Evolutionary conservation across 768 basidiomycete genomes (phyloP), one percentile per base, ranked within the genome.

Genomic region (Mycena leptocephala): DNA sequence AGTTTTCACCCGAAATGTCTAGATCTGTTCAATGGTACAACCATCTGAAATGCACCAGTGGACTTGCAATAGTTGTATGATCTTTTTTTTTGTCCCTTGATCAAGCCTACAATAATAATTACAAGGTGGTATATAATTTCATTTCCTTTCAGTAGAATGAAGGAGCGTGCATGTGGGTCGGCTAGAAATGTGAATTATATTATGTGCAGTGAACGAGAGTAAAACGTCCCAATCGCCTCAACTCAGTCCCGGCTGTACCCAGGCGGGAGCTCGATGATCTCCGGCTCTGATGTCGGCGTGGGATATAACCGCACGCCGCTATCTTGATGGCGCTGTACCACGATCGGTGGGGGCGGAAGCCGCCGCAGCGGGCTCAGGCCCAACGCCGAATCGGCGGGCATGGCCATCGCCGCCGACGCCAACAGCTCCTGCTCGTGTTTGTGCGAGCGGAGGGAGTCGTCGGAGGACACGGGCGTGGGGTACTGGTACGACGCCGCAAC

Each of bases 221-320:
- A n/a, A n/a, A n/a, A n/a, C n/a, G n/a, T n/a, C n/a, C n/a, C n/a
- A n/a, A n/a, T n/a, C n/a, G n/a, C n/a, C n/a, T n/a, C n/a, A 24
- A 13, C 18, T 53, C 58, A 72, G 13, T 72, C 41, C 41, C n/a
- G 16, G 22, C 43, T 73, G 30, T 73, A 73, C 9, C 53, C 72
- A 24, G 72, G 72, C 56, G 72, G 72, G n/a, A 72, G 39, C 2
- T 76, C 75, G 26, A 76, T 4, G 53, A 70, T 48, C 56, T 66
- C 68, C 2, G 43, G 61, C 62, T 64, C 70, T 3, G 37, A 46
- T 24, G 8, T 18, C n/a, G 26, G n/a, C 11, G 26, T 3, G 2
- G 72, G 24, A 6, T 43, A 8, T 1, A 77, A 26, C 20, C 76
- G 72, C 28, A 77, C 72, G 2, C 76, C 76, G 10, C 76, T 77